Conservation (phyloP, 345 rosid genomes). For the Clarkia xantiana region DNA sequence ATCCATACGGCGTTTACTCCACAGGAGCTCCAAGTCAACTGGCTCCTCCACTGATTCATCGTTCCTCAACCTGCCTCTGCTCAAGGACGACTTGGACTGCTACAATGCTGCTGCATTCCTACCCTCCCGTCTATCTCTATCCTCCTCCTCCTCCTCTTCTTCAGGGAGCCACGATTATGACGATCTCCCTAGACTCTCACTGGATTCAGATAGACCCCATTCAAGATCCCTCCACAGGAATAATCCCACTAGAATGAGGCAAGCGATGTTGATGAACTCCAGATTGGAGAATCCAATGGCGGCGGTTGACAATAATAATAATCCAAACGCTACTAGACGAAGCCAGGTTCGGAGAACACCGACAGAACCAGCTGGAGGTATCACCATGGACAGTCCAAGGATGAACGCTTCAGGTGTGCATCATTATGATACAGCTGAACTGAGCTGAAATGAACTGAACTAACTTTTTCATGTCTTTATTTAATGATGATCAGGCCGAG, state of each 20-base stretch:
- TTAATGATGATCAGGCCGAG: constrained; percentile 28
- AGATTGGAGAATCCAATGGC: constrained; percentile 16
- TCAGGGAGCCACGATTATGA: constrained; percentile 87
- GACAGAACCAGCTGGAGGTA: constrained; percentile 26
- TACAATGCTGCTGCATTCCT: constrained; percentile 37
- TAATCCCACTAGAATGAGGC: constrained; percentile 49
- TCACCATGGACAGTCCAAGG: constrained; percentile 81
- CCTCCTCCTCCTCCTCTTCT: constrained; percentile 41
- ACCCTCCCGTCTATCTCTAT: constrained; percentile 68
- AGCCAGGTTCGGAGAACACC: constrained; percentile 41
- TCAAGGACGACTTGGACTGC: constrained; percentile 31
- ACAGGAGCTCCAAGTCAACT: constrained; percentile 48
- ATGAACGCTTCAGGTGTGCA: constrained; percentile 66
- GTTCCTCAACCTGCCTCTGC: constrained; percentile 43
- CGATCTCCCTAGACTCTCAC: constrained; percentile 61
- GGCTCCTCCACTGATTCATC: constrained; percentile 28
- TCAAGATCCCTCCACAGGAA: constrained; percentile 48
- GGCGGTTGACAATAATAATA: constrained; percentile 11
- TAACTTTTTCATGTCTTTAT: background rate
- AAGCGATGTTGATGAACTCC: constrained; percentile 51
- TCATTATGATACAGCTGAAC: too few species aligned
- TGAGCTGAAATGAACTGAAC: background rate
- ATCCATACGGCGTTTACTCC: constrained; percentile 50
- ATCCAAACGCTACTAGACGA: constrained; percentile 26
- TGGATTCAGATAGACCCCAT: constrained; percentile 63